Conservation (phyloP, 2,329 filamentous ascomycete genomes). For the Daldinia sp. region DNA sequence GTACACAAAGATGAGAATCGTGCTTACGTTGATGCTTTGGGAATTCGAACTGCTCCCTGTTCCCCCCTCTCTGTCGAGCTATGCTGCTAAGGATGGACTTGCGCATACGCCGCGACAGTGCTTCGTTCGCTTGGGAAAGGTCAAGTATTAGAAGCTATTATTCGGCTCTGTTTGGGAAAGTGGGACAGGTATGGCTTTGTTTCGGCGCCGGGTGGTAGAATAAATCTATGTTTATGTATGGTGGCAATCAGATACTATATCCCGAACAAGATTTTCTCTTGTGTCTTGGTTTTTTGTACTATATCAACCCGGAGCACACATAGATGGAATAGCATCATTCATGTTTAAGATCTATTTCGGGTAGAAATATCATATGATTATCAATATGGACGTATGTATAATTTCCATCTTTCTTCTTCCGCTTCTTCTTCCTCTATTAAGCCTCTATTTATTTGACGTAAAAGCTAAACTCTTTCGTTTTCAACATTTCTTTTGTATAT, state of each 20-base stretch:
- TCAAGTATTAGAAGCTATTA: neutral
- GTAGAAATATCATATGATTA: no score
- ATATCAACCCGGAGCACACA: neutral
- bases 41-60: neutral
- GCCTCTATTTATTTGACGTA: no score
- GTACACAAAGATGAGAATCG: neutral
- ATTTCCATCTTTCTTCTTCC: no score
- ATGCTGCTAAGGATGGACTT: neutral
- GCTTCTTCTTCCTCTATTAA: no score
- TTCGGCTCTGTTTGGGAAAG: neutral
- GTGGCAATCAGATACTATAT: neutral
- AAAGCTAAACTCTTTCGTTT: no score
- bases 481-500: no score
- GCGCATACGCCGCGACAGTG: constrained; percentile 1
- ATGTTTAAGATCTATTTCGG: no score
- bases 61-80: neutral
- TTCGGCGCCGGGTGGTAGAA: neutral
- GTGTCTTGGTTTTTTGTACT: neutral
- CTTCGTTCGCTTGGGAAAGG: neutral
- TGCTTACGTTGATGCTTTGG: constrained; percentile 1
- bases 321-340: no score
- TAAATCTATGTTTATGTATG: neutral
- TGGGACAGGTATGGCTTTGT: neutral
- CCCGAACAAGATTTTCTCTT: neutral
- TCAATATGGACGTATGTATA: no score